Evolutionary conservation across 2,329 filamentous ascomycete genomes (phyloP).

Genomic region (Trichoderma arundinaceum): DNA sequence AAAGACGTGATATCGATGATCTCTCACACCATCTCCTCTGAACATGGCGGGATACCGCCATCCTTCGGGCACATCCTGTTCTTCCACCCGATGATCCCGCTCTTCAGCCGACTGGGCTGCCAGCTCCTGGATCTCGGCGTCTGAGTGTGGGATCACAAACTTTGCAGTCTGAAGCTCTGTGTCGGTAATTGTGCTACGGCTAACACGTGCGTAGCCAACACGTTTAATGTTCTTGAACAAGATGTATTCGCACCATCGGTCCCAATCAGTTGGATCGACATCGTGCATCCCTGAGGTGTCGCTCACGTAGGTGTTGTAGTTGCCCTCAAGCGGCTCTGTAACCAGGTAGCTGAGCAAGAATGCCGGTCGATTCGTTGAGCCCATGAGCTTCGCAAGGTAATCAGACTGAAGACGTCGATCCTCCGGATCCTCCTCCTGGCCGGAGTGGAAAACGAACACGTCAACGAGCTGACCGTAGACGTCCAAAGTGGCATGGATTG

Average conservation of each 20-base stretch:
- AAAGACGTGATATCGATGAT: constrained; percentile 94
- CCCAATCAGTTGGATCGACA: constrained; percentile 91
- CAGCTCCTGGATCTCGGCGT: constrained; percentile 58
- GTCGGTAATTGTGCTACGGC: constrained; percentile 89
- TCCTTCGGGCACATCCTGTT: constrained; percentile 76
- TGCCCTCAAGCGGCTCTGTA: constrained; percentile 85
- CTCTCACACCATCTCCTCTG: constrained; percentile 82
- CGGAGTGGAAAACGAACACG: constrained; percentile 97
- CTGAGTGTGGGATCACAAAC: constrained; percentile 76
- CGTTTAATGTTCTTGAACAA: constrained; percentile 87
- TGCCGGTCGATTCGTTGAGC: constrained; percentile 75
- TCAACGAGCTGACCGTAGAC: constrained; percentile 90
- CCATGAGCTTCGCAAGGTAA: constrained; percentile 90
- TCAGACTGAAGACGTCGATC: constrained; percentile 85
- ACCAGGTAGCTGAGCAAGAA: constrained; percentile 92
- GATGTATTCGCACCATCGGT: constrained; percentile 99
- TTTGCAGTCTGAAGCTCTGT: constrained; percentile 97
- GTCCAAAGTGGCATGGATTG: constrained; percentile 94
- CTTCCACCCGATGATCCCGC: constrained; percentile 64
- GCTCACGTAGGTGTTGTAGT: constrained; percentile 96
- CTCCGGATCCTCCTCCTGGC: constrained; percentile 94
- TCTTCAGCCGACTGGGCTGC: constrained; percentile 56
- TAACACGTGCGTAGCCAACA: constrained; percentile 88
- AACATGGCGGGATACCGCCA: constrained; percentile 86
- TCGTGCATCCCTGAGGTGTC: constrained; percentile 89